phyloP scores from a whole-genome alignment of 2,329 filamentous ascomycete genomes.

The Ascochyta clinopodiicola region DNA sequence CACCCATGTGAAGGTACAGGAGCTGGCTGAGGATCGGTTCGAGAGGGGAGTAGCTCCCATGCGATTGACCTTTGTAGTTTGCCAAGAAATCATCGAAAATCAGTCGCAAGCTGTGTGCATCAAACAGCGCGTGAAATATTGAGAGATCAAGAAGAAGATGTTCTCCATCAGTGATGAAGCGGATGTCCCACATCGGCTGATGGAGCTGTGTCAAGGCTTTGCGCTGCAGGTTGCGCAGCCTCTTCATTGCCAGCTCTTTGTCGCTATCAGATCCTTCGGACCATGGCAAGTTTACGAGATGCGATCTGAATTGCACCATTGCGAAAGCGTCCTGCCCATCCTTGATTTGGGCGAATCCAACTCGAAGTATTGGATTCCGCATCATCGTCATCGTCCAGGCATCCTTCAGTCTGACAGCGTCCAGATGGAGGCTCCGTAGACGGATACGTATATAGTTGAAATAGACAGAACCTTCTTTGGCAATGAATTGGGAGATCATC shows the following conservation, averaged over 20 bases:
- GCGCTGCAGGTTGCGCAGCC: conserved; percentile 28
- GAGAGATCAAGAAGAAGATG: conserved; percentile 54
- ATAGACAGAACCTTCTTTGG: conserved; percentile 72
- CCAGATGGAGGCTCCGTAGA: conserved; percentile 51
- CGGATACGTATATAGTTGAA: conserved; percentile 73
- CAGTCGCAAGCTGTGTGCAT: conserved; percentile 74
- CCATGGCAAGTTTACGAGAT: conserved; percentile 46
- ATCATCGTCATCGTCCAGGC: conserved; percentile 67
- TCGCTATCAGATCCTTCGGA: conserved; percentile 17
- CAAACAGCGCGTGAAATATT: conserved; percentile 84
- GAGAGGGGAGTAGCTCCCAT: conserved; percentile 44
- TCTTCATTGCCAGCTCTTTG: conserved; percentile 14
- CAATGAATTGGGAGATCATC: conserved; percentile 77
- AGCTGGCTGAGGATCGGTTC: conserved; percentile 55
- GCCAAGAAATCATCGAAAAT: conserved; percentile 67
- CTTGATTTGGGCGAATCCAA: conserved; percentile 71
- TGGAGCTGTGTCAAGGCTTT: conserved; percentile 56
- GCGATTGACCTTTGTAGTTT: conserved; percentile 43
- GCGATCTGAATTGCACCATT: conserved; percentile 69
- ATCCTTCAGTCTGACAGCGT: conserved; percentile 52
- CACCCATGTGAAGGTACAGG: conserved; percentile 45
- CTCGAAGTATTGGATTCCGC: conserved; percentile 75
- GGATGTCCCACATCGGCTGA: conserved; percentile 68
- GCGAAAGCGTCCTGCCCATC: conserved; percentile 69
- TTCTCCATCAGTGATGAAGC: conserved; percentile 50